A percentile compares a stretch with the other conserved stretches of the same genome.
Evolutionary conservation across 495 filamentous ascomycete genomes (phyloP).

Genomic region (Aspergillus nanangensis): DNA sequence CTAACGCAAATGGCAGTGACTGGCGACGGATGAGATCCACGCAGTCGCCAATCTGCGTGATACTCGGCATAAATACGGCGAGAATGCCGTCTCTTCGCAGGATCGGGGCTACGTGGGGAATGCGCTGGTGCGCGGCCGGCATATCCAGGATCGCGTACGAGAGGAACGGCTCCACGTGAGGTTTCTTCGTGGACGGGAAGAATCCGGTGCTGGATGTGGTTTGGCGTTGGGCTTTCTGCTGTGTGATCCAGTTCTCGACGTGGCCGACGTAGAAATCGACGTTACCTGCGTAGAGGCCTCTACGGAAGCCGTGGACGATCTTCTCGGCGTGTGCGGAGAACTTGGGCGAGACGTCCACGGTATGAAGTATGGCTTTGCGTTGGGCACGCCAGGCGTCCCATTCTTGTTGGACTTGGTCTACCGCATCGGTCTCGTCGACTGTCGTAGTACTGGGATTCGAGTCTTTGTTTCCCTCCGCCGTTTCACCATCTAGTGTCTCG

Average conservation of each 20-base stretch:
- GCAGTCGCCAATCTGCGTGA: constrained; percentile 68
- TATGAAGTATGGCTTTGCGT: constrained; percentile 66
- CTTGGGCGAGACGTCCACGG: constrained; percentile 56
- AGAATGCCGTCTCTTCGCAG: constrained; percentile 58
- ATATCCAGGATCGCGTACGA: constrained; percentile 67
- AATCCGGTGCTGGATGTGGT: constrained; percentile 26
- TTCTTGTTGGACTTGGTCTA: constrained; percentile 18
- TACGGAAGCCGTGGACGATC: constrained; percentile 59
- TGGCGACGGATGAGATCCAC: constrained; percentile 48
- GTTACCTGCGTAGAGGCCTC: constrained; percentile 61
- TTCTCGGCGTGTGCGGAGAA: constrained; percentile 57
- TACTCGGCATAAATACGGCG: constrained; percentile 67
- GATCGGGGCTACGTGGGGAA: constrained; percentile 53
- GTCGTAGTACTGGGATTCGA: too few relatives aligned
- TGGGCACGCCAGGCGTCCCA: constrained; percentile 43
- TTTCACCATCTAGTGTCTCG: constrained; percentile 1
- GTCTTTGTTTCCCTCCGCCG: background rate
- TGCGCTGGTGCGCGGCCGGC: constrained; percentile 53
- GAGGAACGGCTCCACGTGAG: constrained; percentile 52
- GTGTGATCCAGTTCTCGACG: constrained; percentile 56
- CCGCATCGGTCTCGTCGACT: too few relatives aligned
- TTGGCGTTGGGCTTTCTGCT: too few relatives aligned
- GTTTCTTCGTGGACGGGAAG: constrained; percentile 12
- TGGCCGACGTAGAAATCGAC: constrained; percentile 69
- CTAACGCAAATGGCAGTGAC: constrained; percentile 51